phyloP scores from a whole-genome alignment of 164 flowering plant genomes.

The Nymphaea colorata region DNA sequence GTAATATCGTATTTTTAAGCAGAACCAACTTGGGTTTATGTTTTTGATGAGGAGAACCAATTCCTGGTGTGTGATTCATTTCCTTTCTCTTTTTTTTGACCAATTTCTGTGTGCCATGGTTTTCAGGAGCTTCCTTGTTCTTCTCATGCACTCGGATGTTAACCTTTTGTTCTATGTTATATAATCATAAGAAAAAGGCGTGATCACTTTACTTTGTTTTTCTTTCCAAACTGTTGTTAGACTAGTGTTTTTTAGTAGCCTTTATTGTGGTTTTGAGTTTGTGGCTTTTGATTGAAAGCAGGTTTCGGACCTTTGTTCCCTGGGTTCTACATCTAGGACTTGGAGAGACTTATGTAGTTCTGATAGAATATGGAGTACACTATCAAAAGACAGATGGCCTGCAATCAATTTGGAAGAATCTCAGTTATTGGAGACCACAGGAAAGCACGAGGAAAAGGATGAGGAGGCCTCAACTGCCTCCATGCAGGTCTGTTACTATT shows the following conservation, averaged over 20 bases:
- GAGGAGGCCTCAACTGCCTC: neutral
- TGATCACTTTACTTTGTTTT: no score
- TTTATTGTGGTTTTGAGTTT: neutral
- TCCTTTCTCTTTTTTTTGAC: no score
- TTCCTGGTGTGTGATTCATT: no score
- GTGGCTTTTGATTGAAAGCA: slow-evolving; percentile 3
- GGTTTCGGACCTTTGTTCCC: slow-evolving; percentile 51
- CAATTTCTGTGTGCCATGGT: no score
- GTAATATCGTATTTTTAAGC: no score
- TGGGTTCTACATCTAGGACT: slow-evolving; percentile 62
- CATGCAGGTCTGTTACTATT: neutral
- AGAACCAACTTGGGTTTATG: no score
- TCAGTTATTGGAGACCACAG: neutral
- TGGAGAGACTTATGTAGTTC: slow-evolving; percentile 63
- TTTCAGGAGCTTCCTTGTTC: neutral
- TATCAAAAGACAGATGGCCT: slow-evolving; percentile 60
- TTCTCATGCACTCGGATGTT: neutral
- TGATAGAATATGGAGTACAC: slow-evolving; percentile 53
- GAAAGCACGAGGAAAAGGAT: neutral
- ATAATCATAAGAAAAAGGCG: no score
- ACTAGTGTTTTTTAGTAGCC: no score
- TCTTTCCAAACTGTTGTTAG: no score
- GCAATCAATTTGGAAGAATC: slow-evolving; percentile 8
- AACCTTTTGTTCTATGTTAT: neutral
- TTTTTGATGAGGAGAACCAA: no score